Evolutionary conservation across 331 rosid species (phyloP).

Genomic region (Arachis monticola): DNA sequence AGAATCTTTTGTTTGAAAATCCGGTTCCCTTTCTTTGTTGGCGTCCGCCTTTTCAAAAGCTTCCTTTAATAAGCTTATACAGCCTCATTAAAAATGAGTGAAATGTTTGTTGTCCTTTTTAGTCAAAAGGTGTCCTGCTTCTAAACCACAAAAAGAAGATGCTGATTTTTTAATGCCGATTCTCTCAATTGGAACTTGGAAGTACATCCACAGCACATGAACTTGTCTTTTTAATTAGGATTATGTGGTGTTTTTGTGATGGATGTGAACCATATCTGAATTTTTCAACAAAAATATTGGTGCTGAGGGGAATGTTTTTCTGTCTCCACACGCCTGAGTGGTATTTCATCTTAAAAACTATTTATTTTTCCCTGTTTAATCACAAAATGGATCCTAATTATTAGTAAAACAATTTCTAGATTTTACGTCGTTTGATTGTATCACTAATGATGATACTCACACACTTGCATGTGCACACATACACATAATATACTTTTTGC

Average conservation of each 20-base stretch:
- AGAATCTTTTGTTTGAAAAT: slow-evolving; percentile 15
- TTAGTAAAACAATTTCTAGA: not conserved
- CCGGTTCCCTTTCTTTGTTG: slow-evolving; percentile 17
- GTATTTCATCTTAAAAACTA: slow-evolving; percentile 1
- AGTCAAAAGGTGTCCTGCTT: not conserved
- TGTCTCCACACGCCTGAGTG: not conserved
- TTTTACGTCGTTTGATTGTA: not conserved
- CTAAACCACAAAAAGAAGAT: not conserved
- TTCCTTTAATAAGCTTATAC: not conserved
- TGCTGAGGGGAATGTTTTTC: slow-evolving; percentile 11
- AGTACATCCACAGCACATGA: slow-evolving; percentile 17
- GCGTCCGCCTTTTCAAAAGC: slow-evolving; percentile 9
- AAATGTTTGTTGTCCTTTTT: not conserved
- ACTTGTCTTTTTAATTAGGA: slow-evolving; percentile 19
- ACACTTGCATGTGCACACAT: too few species aligned
- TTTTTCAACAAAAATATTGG: slow-evolving; percentile 2
- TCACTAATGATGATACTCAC: slow-evolving; percentile 11
- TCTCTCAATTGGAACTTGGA: not conserved
- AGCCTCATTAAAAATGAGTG: not conserved
- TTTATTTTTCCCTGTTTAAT: not conserved
- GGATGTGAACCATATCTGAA: slow-evolving; percentile 1
- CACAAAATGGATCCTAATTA: slow-evolving; percentile 1
- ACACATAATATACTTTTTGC: not conserved
- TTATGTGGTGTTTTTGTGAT: slow-evolving; percentile 20
- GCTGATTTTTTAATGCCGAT: slow-evolving; percentile 3